Evolutionary conservation across 306 rosid species (phyloP).

Genomic region (Trichosanthes cucumerina): DNA sequence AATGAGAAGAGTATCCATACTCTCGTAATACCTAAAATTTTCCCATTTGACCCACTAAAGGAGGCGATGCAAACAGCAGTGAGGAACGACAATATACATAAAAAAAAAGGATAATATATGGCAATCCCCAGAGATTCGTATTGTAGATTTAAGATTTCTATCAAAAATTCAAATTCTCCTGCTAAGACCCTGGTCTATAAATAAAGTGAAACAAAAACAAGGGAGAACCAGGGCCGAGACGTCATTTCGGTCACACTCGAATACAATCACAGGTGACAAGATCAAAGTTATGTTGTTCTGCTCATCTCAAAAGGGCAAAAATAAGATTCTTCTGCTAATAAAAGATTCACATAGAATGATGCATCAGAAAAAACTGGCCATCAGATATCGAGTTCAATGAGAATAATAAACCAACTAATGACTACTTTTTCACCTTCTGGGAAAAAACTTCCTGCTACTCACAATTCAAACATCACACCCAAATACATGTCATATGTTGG

Average conservation of each 20-base stretch:
- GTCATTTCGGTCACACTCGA: neutral
- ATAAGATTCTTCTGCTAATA: neutral
- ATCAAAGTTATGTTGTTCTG: neutral
- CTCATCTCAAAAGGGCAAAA: too few species aligned
- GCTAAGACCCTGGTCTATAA: neutral
- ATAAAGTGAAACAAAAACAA: neutral
- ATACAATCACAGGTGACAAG: neutral
- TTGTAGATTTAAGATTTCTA: neutral
- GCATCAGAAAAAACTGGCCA: neutral
- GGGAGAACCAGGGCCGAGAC: neutral
- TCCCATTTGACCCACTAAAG: too few species aligned
- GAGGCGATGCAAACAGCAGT: neutral
- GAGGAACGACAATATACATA: neutral
- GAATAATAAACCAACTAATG: neutral
- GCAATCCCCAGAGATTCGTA: neutral
- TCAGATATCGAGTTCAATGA: neutral
- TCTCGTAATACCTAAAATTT: too few species aligned
- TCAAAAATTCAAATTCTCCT: neutral
- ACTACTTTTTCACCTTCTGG: neutral
- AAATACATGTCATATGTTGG: neutral
- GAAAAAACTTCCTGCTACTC: neutral
- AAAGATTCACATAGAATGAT: neutral
- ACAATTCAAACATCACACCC: neutral
- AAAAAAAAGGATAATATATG: neutral
- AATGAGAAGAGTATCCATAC: too few species aligned